A percentile compares a stretch with the other conserved stretches of the same genome.
Conservation (phyloP, 345 rosid genomes). For the Brassica incana region DNA sequence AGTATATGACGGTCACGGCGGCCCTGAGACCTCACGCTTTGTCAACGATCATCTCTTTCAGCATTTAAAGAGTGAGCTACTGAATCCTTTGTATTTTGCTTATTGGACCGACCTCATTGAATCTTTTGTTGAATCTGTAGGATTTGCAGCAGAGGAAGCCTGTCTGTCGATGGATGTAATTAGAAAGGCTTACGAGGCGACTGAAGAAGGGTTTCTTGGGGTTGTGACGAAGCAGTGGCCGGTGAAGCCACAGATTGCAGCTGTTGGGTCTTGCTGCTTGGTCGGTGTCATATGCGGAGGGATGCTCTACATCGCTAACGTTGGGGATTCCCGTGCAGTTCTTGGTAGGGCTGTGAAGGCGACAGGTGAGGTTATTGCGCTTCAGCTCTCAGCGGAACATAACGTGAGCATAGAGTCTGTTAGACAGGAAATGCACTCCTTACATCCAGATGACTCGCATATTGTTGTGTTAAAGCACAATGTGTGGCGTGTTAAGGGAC, state of each 20-base stretch:
- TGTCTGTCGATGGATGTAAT: conserved; percentile 81
- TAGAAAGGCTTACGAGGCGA: conserved; percentile 84
- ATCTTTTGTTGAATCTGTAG: conserved; percentile 52
- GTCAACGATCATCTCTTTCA: conserved; percentile 85
- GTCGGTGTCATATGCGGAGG: conserved; percentile 80
- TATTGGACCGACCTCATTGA: conserved; percentile 47
- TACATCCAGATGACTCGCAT: conserved; percentile 86
- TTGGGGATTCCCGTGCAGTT: conserved; percentile 97
- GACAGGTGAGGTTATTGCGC: conserved; percentile 82
- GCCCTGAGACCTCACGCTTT: conserved; percentile 92
- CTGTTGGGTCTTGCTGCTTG: conserved; percentile 95
- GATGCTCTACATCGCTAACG: conserved; percentile 77
- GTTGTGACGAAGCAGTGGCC: conserved; percentile 92
- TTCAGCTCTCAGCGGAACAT: conserved; percentile 93
- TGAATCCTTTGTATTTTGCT: background rate
- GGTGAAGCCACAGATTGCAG: conserved; percentile 90
- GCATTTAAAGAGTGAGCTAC: conserved; percentile 79
- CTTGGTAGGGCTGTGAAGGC: conserved; percentile 82
- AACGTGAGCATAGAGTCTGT: conserved; percentile 85
- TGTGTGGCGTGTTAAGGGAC: conserved; percentile 97
- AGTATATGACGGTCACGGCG: conserved; percentile 92
- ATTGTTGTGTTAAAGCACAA: conserved; percentile 87
- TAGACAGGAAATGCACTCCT: conserved; percentile 80
- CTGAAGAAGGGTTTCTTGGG: conserved; percentile 88
- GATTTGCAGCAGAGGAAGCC: conserved; percentile 71